These are phyloP conservation scores for Saprolegnia diclina DNA, from an alignment of 352 stramenopile species.

Conservation along the genomic window DNA sequence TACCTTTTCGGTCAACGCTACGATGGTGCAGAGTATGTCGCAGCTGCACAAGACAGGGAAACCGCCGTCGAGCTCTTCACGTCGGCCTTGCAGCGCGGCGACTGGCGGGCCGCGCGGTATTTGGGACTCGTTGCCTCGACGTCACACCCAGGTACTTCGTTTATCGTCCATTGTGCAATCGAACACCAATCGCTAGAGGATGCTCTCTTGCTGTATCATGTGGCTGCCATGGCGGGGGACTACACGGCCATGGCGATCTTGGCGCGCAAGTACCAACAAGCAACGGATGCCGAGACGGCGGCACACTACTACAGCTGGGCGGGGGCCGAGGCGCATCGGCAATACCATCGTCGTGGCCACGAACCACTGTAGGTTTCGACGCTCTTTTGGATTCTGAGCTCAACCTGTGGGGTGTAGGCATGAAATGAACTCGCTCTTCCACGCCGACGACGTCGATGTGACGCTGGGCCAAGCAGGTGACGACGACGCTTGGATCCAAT, in stretches of 20 bases:
- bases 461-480: slow-evolving; percentile 58
- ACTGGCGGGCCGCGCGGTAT: slow-evolving; percentile 31
- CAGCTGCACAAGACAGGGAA: no score
- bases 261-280: slow-evolving; percentile 38
- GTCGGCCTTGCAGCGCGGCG: neutral
- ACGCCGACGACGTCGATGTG: slow-evolving; percentile 44
- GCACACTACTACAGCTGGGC: slow-evolving; percentile 60
- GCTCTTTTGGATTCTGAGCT: neutral
- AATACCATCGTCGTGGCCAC: slow-evolving; percentile 63
- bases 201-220: slow-evolving; percentile 21
- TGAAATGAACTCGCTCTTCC: slow-evolving; percentile 69
- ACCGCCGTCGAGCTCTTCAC: no score
- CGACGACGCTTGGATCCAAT: slow-evolving; percentile 84
- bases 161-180: neutral
- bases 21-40: no score
- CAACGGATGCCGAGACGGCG: slow-evolving; percentile 33
- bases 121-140: slow-evolving; percentile 34
- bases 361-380: slow-evolving; percentile 44
- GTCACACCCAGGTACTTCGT: neutral
- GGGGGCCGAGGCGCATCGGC: slow-evolving; percentile 36
- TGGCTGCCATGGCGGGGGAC: slow-evolving; percentile 20
- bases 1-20: no score
- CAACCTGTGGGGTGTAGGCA: slow-evolving; percentile 30
- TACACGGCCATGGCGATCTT: slow-evolving; percentile 34
- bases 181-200: neutral